Base-by-base conservation (phyloP, 2,329 filamentous ascomycete genomes). In the Cytospora leucostoma region DNA sequence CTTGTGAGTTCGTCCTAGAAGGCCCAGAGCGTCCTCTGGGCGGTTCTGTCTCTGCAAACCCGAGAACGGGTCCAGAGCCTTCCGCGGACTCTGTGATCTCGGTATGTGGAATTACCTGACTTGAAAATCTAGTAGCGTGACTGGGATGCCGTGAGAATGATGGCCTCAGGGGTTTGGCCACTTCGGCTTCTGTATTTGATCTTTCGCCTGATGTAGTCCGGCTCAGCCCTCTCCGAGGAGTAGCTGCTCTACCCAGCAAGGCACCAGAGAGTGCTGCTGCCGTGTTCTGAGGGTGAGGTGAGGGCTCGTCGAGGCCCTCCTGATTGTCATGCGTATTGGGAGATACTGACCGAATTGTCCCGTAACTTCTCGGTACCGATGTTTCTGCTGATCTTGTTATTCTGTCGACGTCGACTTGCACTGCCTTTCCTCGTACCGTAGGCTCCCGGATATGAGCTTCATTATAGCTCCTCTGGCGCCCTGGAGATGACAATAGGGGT, bases 41-140 rank as follows among this genome's bases (percentile, higher is more conserved):
- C 8, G 69, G 65, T 7, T 73, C 70, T 5, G 71, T 71, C 15
- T 87, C 80, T 11, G 85, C 86, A 74, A 95, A 96, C 84, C 90
- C 91, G 66, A 96, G 93, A 1, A 83, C 88, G 1, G 88, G 88
- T 0, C 87, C 88, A 0, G 84, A 79, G 1, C 83, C 85, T 62
- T 89, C 90, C 65, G 90, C 85, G 1, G 33, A 27, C 19, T 80
- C 79, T 3, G 85, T 84, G 27, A 92, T 82, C 65, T 82, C 84
- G 2, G 90, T 88, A 67, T 89, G 85, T 0, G 91, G 91, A 0
- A 91, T 86, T 0, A 90, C 86, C 7, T 85, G 86, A 57, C 89
- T 93, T 0, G 88, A 89, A 73, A 94, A 94, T 44, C 85, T 85
- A 52, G 84, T 79, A 13, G 80, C 77, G 1, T 82, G 70, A 1